Evolutionary conservation across 2,329 filamentous ascomycete species (phyloP).

Genomic region (Xylaria polymorpha): DNA sequence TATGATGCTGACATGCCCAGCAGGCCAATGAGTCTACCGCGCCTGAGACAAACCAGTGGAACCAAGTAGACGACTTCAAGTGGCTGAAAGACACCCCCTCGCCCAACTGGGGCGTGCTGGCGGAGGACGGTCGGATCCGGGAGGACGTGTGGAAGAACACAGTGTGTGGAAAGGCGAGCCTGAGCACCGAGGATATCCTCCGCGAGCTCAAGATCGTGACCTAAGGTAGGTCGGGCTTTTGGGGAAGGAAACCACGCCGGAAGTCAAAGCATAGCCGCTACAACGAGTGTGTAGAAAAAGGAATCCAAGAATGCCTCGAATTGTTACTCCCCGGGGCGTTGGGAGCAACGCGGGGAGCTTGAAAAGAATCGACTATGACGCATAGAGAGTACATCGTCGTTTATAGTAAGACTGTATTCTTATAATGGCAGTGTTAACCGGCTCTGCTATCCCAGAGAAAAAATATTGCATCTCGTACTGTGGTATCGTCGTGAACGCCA

Average conservation of each 20-base stretch:
- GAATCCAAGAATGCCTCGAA: not conserved
- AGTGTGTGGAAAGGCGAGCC: conserved; percentile 71
- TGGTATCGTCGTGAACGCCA: conserved; percentile 29
- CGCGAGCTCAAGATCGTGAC: conserved; percentile 47
- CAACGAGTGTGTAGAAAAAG: not conserved
- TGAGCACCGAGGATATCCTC: conserved; percentile 74
- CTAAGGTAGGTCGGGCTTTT: not conserved
- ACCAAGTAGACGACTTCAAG: conserved; percentile 96
- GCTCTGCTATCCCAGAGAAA: not conserved
- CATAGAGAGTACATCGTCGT: conserved; percentile 1
- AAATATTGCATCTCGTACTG: conserved; percentile 3
- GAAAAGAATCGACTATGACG: not conserved
- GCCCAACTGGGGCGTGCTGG: conserved; percentile 85
- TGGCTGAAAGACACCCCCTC: conserved; percentile 90
- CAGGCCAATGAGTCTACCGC: conserved; percentile 47
- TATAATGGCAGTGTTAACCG: not conserved
- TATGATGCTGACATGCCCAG: conserved; percentile 42
- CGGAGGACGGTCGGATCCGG: conserved; percentile 67
- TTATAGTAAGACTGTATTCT: conserved; percentile 8
- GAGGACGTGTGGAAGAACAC: conserved; percentile 76
- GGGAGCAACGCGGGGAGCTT: not conserved
- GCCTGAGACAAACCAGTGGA: conserved; percentile 75
- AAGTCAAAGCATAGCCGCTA: not conserved
- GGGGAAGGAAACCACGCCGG: not conserved
- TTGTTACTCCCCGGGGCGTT: not conserved